Conservation (phyloP, 225 moss, liverwort and hornwort genomes). For the Takakia lepidozioides region DNA sequence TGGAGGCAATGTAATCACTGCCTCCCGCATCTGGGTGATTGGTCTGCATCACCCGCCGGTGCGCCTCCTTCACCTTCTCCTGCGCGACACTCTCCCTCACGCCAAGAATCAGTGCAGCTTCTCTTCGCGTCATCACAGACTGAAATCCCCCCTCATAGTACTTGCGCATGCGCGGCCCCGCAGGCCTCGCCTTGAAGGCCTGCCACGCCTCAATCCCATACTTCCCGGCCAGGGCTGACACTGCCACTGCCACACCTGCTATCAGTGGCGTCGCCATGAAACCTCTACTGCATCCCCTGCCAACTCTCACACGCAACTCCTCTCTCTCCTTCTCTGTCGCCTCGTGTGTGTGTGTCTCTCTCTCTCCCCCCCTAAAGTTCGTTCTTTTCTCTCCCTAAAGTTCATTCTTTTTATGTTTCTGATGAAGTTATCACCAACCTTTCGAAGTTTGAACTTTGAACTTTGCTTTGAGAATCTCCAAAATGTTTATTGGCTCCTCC, state of each 20-base stretch:
- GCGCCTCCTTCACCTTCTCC: conserved; percentile 90
- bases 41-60: conserved; percentile 89
- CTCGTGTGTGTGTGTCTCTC: too few relatives aligned
- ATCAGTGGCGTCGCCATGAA: too few relatives aligned
- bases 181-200: conserved; percentile 70
- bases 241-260: conserved; percentile 64
- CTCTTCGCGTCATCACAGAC: conserved; percentile 79
- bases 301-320: too few relatives aligned
- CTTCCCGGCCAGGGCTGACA: conserved; percentile 68
- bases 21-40: conserved; percentile 93
- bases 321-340: too few relatives aligned
- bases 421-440: too few relatives aligned
- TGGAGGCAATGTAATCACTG: conserved; percentile 80
- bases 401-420: too few relatives aligned
- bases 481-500: too few relatives aligned
- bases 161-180: conserved; percentile 59
- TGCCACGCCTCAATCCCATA: conserved; percentile 72
- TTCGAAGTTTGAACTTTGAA: too few relatives aligned
- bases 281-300: too few relatives aligned
- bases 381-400: too few relatives aligned
- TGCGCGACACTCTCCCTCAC: conserved; percentile 86
- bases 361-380: too few relatives aligned
- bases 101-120: conserved; percentile 92
- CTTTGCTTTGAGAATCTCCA: too few relatives aligned
- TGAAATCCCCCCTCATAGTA: conserved; percentile 96